Evolutionary conservation across 306 rosid species (phyloP).

Genomic region (Ormosia emarginata): DNA sequence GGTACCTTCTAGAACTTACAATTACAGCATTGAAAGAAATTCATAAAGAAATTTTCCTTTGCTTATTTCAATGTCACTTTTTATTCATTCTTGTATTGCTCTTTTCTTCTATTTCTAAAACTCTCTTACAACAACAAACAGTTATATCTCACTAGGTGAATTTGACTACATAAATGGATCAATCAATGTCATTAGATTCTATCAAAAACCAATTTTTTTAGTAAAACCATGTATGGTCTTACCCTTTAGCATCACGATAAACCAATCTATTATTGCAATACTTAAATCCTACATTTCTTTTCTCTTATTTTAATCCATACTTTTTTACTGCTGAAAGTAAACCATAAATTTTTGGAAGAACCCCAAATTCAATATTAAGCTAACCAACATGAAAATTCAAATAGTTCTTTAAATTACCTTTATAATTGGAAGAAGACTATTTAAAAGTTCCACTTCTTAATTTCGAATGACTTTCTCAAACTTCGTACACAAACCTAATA

Average conservation of each 20-base stretch:
- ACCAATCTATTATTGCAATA: too few relatives aligned
- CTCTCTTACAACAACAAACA: background rate
- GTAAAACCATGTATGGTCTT: background rate
- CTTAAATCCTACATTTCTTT: background rate
- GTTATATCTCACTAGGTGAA: background rate
- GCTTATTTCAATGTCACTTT: background rate
- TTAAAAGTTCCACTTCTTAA: too few relatives aligned
- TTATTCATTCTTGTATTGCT: background rate
- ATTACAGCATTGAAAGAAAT: background rate
- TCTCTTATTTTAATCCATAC: too few relatives aligned
- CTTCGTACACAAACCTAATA: too few relatives aligned
- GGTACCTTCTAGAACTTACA: background rate
- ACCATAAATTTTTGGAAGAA: too few relatives aligned
- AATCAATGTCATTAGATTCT: background rate
- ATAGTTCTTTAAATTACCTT: too few relatives aligned
- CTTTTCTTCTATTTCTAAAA: constrained; percentile 1
- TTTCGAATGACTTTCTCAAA: too few relatives aligned
- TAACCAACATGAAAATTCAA: too few relatives aligned
- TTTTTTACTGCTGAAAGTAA: too few relatives aligned
- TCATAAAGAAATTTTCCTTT: background rate
- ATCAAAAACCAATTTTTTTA: background rate
- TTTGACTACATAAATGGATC: background rate
- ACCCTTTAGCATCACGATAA: too few relatives aligned
- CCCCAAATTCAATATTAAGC: too few relatives aligned
- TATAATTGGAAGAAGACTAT: too few relatives aligned